Conservation (phyloP, 78 protist species). For the slime mould (Dictyostelium discoideum) region DNA sequence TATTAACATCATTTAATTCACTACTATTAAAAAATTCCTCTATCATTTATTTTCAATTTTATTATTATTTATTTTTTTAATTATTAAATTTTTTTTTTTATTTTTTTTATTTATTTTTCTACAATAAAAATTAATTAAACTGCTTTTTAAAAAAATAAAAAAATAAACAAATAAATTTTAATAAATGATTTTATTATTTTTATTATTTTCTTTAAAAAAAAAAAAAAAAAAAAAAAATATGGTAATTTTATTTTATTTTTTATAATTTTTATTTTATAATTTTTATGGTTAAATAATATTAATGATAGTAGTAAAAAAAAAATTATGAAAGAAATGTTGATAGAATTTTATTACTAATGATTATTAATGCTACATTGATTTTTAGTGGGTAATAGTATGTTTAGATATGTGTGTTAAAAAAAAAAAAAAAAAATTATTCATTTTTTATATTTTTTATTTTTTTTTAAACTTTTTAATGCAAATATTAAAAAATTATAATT, state of each 20-base stretch:
- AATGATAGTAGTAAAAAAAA: not conserved
- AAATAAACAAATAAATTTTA: too few relatives aligned
- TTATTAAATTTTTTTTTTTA: not conserved
- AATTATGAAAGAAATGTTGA: not conserved
- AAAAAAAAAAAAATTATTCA: not conserved
- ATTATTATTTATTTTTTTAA: not conserved
- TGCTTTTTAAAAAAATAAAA: too few relatives aligned
- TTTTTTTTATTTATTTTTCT: not conserved
- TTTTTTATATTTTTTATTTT: not conserved
- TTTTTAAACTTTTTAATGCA: not conserved
- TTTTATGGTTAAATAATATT: not conserved
- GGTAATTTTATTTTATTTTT: not conserved
- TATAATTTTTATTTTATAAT: not conserved
- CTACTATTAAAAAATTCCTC: not conserved
- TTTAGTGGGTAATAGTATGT: not conserved
- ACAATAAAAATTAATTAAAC: too few relatives aligned
- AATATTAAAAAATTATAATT: too few relatives aligned
- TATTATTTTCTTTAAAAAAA: too few relatives aligned
- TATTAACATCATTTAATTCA: not conserved
- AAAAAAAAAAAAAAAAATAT: too few relatives aligned
- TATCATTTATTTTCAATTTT: not conserved
- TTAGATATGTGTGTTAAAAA: not conserved
- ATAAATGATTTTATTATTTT: not conserved
- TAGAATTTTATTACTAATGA: not conserved
- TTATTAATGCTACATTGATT: not conserved